Evolutionary conservation across 225 moss, liverwort and hornwort species (phyloP).

Genomic region (Neckera pumila): DNA sequence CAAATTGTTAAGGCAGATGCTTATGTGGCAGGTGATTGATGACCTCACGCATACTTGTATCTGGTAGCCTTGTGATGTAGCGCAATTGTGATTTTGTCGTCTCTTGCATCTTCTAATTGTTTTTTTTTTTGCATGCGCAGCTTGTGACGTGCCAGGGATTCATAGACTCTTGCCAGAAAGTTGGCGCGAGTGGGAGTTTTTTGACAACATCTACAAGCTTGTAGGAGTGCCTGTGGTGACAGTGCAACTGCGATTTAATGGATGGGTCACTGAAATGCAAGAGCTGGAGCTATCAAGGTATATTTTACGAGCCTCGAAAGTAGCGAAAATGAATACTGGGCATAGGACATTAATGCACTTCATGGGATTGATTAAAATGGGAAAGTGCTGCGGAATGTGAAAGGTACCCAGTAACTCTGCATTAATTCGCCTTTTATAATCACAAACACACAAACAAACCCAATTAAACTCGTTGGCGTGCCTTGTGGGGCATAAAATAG

Average conservation of each 20-base stretch:
- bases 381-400: background rate
- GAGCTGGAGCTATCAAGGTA: slow-evolving; percentile 85
- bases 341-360: background rate
- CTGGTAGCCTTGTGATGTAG: background rate
- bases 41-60: background rate
- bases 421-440: background rate
- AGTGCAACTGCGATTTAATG: slow-evolving; percentile 90
- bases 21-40: slow-evolving; percentile 69
- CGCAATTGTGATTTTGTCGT: background rate
- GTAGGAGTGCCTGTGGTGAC: slow-evolving; percentile 92
- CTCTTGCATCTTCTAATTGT: background rate
- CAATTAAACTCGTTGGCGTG: background rate
- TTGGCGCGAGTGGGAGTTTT: slow-evolving; percentile 77
- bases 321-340: background rate
- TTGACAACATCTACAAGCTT: slow-evolving; percentile 93
- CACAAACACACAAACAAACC: background rate
- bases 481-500: background rate
- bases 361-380: background rate
- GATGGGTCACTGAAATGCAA: slow-evolving; percentile 96
- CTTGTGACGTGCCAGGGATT: slow-evolving; percentile 91
- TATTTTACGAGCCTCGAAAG: background rate
- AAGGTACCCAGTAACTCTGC: background rate
- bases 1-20: slow-evolving; percentile 78
- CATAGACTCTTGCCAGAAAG: slow-evolving; percentile 62
- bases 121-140: slow-evolving; percentile 17